Conservation (phyloP, 2,329 filamentous ascomycete genomes). For the Microsporum ferrugineum region DNA sequence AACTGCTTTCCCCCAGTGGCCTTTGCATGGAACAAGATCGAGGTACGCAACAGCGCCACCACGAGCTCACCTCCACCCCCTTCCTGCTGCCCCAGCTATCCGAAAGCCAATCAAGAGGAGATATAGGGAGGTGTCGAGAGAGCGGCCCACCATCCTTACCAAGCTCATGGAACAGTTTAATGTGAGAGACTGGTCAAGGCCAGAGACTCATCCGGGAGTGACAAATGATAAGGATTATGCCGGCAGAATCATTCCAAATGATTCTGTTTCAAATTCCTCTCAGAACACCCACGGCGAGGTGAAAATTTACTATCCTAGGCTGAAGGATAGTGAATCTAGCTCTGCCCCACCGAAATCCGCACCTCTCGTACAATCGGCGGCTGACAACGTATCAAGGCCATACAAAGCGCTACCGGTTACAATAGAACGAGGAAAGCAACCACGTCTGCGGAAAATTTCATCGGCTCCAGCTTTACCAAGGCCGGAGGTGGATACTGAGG, state of each 20-base stretch:
- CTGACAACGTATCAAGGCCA: not conserved
- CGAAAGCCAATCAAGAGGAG: not conserved
- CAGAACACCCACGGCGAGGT: not conserved
- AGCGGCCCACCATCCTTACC: constrained; percentile 6
- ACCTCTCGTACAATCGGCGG: not conserved
- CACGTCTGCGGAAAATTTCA: not conserved
- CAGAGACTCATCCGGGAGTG: not conserved
- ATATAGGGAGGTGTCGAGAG: not conserved
- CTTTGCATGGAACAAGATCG: not conserved
- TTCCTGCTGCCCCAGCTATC: not conserved
- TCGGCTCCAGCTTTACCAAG: not conserved
- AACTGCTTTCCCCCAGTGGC: not conserved
- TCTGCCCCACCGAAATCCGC: not conserved
- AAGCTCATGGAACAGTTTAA: constrained; percentile 10
- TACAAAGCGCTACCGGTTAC: not conserved
- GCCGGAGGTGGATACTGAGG: not conserved
- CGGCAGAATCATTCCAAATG: not conserved
- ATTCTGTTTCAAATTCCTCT: not conserved
- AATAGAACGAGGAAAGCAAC: not conserved
- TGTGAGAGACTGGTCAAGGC: constrained; percentile 2
- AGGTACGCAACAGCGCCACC: not conserved
- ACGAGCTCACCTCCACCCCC: not conserved
- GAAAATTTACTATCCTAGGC: constrained; percentile 1
- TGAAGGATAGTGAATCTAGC: not conserved
- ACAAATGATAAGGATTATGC: not conserved